Base-by-base conservation (phyloP, 129 eudicot species). In the Artemisia annua region DNA sequence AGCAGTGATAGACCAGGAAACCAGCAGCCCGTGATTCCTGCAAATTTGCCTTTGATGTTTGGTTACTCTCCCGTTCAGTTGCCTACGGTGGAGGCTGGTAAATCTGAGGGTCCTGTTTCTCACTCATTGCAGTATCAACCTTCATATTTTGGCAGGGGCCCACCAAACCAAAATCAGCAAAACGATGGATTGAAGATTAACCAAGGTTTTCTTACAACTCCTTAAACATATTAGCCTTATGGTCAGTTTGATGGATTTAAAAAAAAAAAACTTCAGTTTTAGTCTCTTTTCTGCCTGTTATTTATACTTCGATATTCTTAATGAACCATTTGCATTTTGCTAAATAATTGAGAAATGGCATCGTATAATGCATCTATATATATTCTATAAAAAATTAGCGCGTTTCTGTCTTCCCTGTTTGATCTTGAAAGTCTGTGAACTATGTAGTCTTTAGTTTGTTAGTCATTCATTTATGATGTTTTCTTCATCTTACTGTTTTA, bases 31-130 rank as follows among this genome's bases (percentile, higher is more conserved):
- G 79, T 88, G 63, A 83, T 77, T 71, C 82, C 88, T 26, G 85
- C 89, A 77, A 95, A 85, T 69, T 66, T 84, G 57, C 91, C 96
- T 2, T 53, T 86, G 83, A 83, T 85, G 83, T 88, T 85, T 86
- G 91, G 87, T 61, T 90, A 88, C 78, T 61, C 88, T 77, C 60
- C 89, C 20, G 89, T 82, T 26, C 97, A 86, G 88, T 78, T 83
- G 62, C 88, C 97, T 7, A 66, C 30, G 3, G 0, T 84, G 32
- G 87, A 85, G 73, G 84, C 85, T 63, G 96, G 88, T 74, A 88
- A 84, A 69, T 74, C 91, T 48, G 81, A 79, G 70, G 84, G 80
- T 70, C 46, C 72, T 55, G 75, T 57, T 77, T 67, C 90, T 75
- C 87, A 81, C 71, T 78, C 86, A 56, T 83, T 76, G 14, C 86